Conservation (phyloP, 129 eudicot species). For the Pittosporum tobira region DNA sequence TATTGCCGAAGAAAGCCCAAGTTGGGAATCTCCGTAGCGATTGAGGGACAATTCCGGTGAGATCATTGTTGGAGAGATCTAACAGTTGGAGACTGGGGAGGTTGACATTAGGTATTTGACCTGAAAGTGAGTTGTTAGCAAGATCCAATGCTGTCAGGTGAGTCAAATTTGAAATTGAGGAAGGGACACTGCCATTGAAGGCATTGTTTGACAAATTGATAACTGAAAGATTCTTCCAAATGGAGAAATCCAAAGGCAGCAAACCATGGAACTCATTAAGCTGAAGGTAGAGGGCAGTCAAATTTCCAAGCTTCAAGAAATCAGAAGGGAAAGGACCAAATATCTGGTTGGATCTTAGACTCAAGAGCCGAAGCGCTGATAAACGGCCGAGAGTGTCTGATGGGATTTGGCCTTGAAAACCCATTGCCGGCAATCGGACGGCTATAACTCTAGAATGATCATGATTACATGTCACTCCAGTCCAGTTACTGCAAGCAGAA, state of each 20-base stretch:
- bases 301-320: constrained; percentile 47
- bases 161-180: constrained; percentile 57
- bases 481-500: constrained; percentile 71
- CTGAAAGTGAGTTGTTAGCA: constrained; percentile 75
- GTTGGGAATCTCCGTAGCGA: constrained; percentile 60
- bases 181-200: constrained; percentile 60
- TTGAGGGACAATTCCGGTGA: constrained; percentile 57
- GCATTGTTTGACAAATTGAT: constrained; percentile 60
- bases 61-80: constrained; percentile 68
- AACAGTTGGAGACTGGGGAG: constrained; percentile 49
- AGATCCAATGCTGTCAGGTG: constrained; percentile 63
- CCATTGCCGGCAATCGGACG: constrained; percentile 61
- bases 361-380: constrained; percentile 62
- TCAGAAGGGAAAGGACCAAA: constrained; percentile 77
- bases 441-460: constrained; percentile 61
- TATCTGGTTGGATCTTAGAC: constrained; percentile 56
- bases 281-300: constrained; percentile 61
- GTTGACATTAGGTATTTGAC: constrained; percentile 60
- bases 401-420: constrained; percentile 62
- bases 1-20: constrained; percentile 59
- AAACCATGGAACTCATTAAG: constrained; percentile 60
- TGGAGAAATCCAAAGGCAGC: constrained; percentile 52
- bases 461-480: constrained; percentile 76
- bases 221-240: constrained; percentile 58
- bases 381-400: constrained; percentile 56